Percentiles rank a stretch among this genome's conserved stretches.
phyloP scores from a whole-genome alignment of 768 basidiomycete species.

The Russula griseocarnosa region DNA sequence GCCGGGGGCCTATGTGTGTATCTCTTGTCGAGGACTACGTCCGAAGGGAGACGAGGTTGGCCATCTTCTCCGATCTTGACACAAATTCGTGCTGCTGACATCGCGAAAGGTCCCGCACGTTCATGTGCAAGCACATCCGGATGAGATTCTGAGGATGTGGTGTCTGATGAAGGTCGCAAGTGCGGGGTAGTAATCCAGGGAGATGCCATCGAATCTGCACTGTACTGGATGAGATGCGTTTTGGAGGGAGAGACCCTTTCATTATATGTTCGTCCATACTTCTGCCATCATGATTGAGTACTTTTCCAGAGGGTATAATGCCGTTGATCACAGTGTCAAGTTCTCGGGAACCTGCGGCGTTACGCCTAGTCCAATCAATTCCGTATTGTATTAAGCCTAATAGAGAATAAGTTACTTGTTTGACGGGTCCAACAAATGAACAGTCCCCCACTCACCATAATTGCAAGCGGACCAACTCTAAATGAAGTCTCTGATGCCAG shows the following conservation, averaged over 20 bases:
- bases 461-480: too few relatives aligned
- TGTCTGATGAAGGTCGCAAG: background rate
- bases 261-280: background rate
- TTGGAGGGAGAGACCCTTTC: background rate
- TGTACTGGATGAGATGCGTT: background rate
- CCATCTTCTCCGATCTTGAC: background rate
- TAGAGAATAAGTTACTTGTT: background rate
- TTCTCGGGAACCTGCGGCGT: background rate
- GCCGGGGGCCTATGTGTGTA: background rate
- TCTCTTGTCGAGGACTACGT: background rate
- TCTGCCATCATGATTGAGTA: background rate
- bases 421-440: background rate
- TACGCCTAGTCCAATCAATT: background rate
- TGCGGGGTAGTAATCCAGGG: background rate
- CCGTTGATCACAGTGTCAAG: too few relatives aligned
- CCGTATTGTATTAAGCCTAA: background rate
- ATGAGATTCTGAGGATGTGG: background rate
- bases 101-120: background rate
- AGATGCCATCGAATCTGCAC: background rate
- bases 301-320: too few relatives aligned
- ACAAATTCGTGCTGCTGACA: background rate
- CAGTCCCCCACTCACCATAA: too few relatives aligned
- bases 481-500: too few relatives aligned
- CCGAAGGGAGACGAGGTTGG: background rate
- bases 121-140: background rate